These are phyloP conservation scores for Boletus eberwhitei DNA, from an alignment of 768 basidiomycete species.

Conservation along the genomic window DNA sequence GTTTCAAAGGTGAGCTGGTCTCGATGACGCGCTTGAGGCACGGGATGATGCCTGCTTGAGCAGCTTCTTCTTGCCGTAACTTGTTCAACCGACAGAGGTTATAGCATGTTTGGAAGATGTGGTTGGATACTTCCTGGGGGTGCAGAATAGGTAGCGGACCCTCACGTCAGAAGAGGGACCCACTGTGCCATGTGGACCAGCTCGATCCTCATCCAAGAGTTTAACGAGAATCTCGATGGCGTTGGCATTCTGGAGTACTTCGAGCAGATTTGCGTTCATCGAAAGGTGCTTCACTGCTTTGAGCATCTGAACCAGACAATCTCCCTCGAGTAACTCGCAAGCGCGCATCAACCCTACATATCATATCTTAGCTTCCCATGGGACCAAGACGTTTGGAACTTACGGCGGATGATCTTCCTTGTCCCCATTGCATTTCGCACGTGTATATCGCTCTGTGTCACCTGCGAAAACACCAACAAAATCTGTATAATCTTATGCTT, in stretches of 20 bases:
- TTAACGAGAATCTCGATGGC: slow-evolving; percentile 88
- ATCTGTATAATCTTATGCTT: slow-evolving; percentile 90
- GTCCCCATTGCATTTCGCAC: slow-evolving; percentile 91
- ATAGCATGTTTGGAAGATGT: slow-evolving; percentile 96
- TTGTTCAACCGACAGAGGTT: slow-evolving; percentile 95
- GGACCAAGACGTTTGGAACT: slow-evolving; percentile 32
- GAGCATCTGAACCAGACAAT: slow-evolving; percentile 82
- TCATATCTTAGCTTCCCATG: slow-evolving; percentile 1
- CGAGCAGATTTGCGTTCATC: slow-evolving; percentile 86
- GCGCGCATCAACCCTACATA: slow-evolving; percentile 76
- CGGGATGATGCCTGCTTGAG: slow-evolving; percentile 92
- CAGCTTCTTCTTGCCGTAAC: slow-evolving; percentile 93
- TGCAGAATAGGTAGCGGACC: neutral
- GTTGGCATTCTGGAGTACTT: slow-evolving; percentile 94
- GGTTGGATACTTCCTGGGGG: slow-evolving; percentile 89
- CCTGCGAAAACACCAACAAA: slow-evolving; percentile 87
- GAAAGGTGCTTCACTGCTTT: slow-evolving; percentile 96
- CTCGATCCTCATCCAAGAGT: slow-evolving; percentile 76
- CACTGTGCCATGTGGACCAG: slow-evolving; percentile 79
- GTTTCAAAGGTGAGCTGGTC: slow-evolving; percentile 88
- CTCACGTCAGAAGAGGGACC: slow-evolving; percentile 23
- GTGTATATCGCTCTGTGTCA: slow-evolving; percentile 92
- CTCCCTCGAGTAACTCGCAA: slow-evolving; percentile 83
- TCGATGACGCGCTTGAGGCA: slow-evolving; percentile 86
- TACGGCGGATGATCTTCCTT: slow-evolving; percentile 84